Evolutionary conservation across 1,139 yeast genomes (phyloP).

Genomic region (Lodderomyces orthopsilosis): DNA sequence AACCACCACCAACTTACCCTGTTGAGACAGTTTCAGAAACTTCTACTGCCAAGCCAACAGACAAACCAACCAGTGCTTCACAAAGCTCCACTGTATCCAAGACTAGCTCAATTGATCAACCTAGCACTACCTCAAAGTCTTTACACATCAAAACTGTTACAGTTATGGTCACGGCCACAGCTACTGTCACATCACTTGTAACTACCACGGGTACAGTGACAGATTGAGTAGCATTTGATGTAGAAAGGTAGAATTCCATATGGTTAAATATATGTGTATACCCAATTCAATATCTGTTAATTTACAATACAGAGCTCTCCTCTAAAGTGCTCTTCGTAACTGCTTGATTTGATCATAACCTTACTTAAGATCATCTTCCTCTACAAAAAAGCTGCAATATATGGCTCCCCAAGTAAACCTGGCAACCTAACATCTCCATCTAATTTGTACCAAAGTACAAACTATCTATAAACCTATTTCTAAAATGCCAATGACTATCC

Average conservation of each 20-base stretch:
- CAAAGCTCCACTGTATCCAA: too few species aligned
- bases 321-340: too few species aligned
- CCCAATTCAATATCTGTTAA: not conserved
- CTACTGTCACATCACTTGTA: not conserved
- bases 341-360: too few species aligned
- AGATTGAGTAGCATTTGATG: not conserved
- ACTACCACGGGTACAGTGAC: not conserved
- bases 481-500: conserved; percentile 59
- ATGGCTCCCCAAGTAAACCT: not conserved
- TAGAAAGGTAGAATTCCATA: not conserved
- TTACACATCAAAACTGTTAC: not conserved
- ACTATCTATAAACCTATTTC: conserved; percentile 71
- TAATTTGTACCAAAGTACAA: conserved; percentile 73
- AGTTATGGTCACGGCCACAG: not conserved
- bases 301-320: too few species aligned
- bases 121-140: not conserved
- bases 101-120: too few species aligned
- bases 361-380: too few species aligned
- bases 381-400: too few species aligned
- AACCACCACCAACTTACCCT: conserved; percentile 2
- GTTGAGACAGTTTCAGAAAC: not conserved
- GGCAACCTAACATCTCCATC: not conserved
- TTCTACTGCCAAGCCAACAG: not conserved
- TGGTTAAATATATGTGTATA: not conserved
- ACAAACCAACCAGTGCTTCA: not conserved